A percentile compares a stretch with the other conserved stretches of the same genome.
phyloP scores from a whole-genome alignment of 139 green algal genomes.

The Micractinium sp. region DNA sequence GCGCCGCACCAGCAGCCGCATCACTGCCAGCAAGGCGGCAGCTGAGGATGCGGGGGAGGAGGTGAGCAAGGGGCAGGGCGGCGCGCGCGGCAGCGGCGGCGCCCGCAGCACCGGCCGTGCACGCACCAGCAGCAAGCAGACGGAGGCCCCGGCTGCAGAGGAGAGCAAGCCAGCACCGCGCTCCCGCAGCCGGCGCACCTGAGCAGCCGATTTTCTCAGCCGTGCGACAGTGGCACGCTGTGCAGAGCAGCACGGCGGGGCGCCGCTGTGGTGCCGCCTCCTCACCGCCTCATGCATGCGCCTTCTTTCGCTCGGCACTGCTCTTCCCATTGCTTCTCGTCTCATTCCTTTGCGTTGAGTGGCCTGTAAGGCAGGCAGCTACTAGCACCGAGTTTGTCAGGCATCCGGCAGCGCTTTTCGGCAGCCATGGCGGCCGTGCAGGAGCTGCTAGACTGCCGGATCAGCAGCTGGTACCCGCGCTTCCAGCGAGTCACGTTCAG shows the following conservation, averaged over 20 bases:
- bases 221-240: not conserved
- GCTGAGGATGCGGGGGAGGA: not conserved
- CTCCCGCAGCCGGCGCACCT: not conserved
- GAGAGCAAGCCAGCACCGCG: not conserved
- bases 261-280: not conserved
- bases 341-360: not conserved
- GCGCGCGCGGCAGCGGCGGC: constrained; percentile 6
- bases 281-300: not conserved
- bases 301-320: not conserved
- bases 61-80: not conserved
- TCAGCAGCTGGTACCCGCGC: constrained; percentile 60
- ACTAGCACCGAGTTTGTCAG: not conserved
- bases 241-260: not conserved
- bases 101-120: constrained; percentile 14
- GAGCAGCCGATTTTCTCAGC: no score
- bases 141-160: not conserved
- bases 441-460: constrained; percentile 56
- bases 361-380: not conserved
- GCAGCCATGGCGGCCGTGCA: constrained; percentile 30
- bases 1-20: constrained; percentile 20
- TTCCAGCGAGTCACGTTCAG: constrained; percentile 48
- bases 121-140: constrained; percentile 8
- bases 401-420: no score
- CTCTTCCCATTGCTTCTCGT: not conserved
- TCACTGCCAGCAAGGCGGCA: not conserved